phyloP scores from a whole-genome alignment of 2,329 filamentous ascomycete genomes.

The Scedosporium dehoogii region DNA sequence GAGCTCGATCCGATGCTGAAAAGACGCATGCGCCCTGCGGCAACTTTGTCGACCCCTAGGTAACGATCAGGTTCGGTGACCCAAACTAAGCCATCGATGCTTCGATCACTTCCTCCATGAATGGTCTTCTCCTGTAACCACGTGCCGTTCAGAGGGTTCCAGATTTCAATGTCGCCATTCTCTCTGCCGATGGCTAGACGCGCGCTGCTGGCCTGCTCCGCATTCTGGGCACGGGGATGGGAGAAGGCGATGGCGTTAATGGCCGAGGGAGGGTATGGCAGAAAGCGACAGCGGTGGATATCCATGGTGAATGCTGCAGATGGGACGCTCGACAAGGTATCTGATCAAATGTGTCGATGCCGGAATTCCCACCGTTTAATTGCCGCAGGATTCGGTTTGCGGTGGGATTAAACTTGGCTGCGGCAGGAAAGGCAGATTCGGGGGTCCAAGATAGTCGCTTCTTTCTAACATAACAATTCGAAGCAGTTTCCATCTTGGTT shows the following conservation, averaged over 20 bases:
- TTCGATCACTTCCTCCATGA: constrained; percentile 71
- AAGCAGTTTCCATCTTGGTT: background rate
- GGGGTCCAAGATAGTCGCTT: background rate
- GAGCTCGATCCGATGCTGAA: constrained; percentile 96
- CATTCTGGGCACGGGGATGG: constrained; percentile 47
- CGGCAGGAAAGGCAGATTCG: background rate
- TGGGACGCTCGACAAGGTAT: constrained; percentile 6
- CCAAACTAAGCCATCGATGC: constrained; percentile 87
- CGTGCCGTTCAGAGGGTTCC: constrained; percentile 72
- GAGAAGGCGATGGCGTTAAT: constrained; percentile 96
- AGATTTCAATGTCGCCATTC: constrained; percentile 95
- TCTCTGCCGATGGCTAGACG: constrained; percentile 82
- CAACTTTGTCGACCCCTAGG: constrained; percentile 48
- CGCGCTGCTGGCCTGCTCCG: constrained; percentile 43
- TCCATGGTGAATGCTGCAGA: constrained; percentile 58
- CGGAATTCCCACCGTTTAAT: background rate
- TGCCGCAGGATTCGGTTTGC: background rate
- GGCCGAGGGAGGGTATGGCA: constrained; percentile 80
- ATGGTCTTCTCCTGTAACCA: constrained; percentile 91
- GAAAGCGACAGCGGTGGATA: constrained; percentile 93
- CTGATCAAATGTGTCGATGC: background rate
- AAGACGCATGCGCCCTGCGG: constrained; percentile 66
- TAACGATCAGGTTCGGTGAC: constrained; percentile 73
- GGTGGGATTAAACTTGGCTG: background rate
- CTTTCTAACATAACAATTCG: background rate